Conservation (phyloP, 139 green algal species). For the Zygnema cylindricum region DNA sequence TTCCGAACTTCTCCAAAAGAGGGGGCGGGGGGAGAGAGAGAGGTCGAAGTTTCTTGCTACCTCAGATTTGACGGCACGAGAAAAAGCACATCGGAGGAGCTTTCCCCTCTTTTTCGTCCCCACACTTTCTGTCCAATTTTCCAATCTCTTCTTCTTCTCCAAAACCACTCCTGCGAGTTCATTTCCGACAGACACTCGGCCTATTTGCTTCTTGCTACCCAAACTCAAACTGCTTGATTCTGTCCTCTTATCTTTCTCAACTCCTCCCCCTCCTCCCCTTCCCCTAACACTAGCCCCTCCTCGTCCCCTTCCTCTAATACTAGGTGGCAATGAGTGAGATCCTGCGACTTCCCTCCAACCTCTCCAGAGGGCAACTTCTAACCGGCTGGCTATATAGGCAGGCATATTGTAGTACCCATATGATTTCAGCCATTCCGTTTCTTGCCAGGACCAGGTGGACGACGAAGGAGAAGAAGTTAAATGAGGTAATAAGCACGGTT, state of each 20-base stretch:
- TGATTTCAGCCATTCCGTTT: slow-evolving; percentile 39
- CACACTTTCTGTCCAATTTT: not conserved
- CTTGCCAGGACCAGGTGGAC: slow-evolving; percentile 9
- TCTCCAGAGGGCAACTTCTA: slow-evolving; percentile 37
- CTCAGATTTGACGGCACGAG: not conserved
- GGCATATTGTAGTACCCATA: slow-evolving; percentile 33
- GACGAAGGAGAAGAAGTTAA: not conserved
- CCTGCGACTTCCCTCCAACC: slow-evolving; percentile 22
- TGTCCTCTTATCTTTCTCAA: not conserved
- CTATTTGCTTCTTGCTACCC: not conserved
- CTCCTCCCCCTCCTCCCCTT: slow-evolving; percentile 14
- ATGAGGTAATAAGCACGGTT: too few species aligned
- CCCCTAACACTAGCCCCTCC: not conserved
- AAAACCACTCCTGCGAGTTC: not conserved
- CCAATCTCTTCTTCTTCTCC: not conserved
- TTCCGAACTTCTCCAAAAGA: too few species aligned
- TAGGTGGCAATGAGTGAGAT: not conserved
- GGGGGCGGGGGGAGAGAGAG: too few species aligned
- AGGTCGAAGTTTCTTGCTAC: too few species aligned
- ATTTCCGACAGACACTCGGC: too few species aligned
- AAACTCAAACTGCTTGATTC: not conserved
- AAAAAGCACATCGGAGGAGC: not conserved
- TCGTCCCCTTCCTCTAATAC: not conserved
- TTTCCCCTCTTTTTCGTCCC: not conserved
- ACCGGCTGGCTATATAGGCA: slow-evolving; percentile 36